These are phyloP conservation scores for Rosa lucieae DNA, from an alignment of 306 rosid species.

Conservation along the genomic window DNA sequence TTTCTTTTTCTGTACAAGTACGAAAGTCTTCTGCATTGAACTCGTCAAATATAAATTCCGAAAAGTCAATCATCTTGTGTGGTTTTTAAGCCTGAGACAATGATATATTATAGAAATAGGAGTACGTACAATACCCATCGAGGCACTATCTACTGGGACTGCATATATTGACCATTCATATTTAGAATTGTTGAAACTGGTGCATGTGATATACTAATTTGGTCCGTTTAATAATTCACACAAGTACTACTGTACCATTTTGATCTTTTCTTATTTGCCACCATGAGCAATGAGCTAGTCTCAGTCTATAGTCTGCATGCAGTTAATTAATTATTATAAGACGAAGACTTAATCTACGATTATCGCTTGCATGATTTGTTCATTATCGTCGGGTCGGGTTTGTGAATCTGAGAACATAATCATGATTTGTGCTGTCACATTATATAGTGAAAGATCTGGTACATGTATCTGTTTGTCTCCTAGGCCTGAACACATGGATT, in stretches of 20 bases:
- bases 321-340: not conserved
- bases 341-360: not conserved
- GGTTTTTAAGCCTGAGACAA: not conserved
- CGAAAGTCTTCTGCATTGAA: slow-evolving; percentile 14
- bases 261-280: not conserved
- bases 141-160: not conserved
- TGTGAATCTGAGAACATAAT: not conserved
- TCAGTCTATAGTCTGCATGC: not conserved
- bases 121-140: not conserved
- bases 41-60: slow-evolving; percentile 17
- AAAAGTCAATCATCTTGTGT: slow-evolving; percentile 12
- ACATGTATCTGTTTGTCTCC: not conserved
- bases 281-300: not conserved
- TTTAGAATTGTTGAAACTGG: not conserved
- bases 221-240: not conserved
- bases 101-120: not conserved
- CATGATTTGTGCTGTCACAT: not conserved
- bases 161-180: not conserved
- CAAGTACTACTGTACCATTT: not conserved
- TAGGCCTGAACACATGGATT: not conserved
- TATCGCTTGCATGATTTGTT: not conserved
- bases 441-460: not conserved
- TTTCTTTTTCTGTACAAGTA: not conserved
- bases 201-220: slow-evolving; percentile 6
- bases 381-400: not conserved